These are phyloP conservation scores for Colletotrichum siamense DNA, from an alignment of 2,329 filamentous ascomycete species.

Conservation along the genomic window DNA sequence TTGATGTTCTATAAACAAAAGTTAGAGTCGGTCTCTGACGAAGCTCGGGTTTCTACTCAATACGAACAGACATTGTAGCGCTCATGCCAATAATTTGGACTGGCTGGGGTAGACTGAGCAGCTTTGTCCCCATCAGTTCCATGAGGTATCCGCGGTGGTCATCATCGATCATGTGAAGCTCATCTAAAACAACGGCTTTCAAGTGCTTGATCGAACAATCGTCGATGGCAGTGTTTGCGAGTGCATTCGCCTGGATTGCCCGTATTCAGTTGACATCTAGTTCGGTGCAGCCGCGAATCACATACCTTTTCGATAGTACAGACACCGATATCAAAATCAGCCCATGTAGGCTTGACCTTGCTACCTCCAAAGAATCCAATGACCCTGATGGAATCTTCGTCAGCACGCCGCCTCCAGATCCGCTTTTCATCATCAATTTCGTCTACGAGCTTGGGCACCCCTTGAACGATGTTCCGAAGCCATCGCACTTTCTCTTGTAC, in stretches of 20 bases:
- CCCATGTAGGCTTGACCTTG: conserved; percentile 70
- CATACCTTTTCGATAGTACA: conserved; percentile 78
- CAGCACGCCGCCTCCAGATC: conserved; percentile 59
- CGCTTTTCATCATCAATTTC: conserved; percentile 39
- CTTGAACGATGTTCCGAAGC: conserved; percentile 71
- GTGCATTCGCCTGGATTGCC: conserved; percentile 67
- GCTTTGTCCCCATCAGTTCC: conserved; percentile 76
- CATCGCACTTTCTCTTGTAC: conserved; percentile 82
- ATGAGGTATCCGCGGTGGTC: conserved; percentile 77
- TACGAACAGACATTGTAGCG: conserved; percentile 72
- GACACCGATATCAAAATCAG: conserved; percentile 78
- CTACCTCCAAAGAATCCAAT: conserved; percentile 79
- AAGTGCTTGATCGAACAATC: conserved; percentile 71
- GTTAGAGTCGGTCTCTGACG: background rate
- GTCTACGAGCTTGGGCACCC: conserved; percentile 51
- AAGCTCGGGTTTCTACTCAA: background rate
- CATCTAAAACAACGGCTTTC: conserved; percentile 73
- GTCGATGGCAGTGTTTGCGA: conserved; percentile 76
- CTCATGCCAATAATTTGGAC: conserved; percentile 83
- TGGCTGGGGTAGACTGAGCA: conserved; percentile 70
- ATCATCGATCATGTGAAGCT: conserved; percentile 84
- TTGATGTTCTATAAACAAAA: conserved; percentile 64
- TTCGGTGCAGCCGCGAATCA: background rate
- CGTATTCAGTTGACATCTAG: background rate
- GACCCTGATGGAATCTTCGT: conserved; percentile 67